These are phyloP conservation scores for Oryza punctata DNA, from an alignment of 176 grass and related monocot species.

Conservation along the genomic window DNA sequence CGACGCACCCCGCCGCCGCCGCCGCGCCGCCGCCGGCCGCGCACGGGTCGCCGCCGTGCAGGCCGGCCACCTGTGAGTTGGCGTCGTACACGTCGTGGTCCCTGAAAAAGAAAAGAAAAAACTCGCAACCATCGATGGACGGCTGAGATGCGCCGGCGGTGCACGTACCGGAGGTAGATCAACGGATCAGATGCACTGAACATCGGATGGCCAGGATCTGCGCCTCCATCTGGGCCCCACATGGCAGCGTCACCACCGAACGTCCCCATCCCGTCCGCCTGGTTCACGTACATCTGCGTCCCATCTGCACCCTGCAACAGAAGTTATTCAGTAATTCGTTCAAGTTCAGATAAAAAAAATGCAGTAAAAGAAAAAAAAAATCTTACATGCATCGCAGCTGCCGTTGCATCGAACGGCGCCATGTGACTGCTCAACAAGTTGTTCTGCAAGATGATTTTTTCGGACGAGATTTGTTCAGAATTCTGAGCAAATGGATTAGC, in stretches of 20 bases:
- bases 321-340: not conserved
- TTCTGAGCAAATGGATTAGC: not conserved
- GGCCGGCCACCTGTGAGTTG: slow-evolving; percentile 42
- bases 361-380: not conserved
- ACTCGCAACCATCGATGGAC: not conserved
- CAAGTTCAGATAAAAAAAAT: not conserved
- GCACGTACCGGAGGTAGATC: slow-evolving; percentile 52
- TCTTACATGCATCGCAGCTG: slow-evolving; percentile 17
- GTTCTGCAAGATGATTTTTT: slow-evolving; percentile 11
- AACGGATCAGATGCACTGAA: slow-evolving; percentile 46
- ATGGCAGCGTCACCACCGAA: slow-evolving; percentile 57
- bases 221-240: slow-evolving; percentile 38
- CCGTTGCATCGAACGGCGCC: slow-evolving; percentile 26
- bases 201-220: slow-evolving; percentile 30
- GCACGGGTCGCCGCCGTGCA: slow-evolving; percentile 40
- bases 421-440: slow-evolving; percentile 39
- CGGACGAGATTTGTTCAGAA: not conserved
- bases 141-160: not conserved
- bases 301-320: slow-evolving; percentile 7
- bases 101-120: slow-evolving; percentile 13
- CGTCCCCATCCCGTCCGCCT: slow-evolving; percentile 26
- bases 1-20: slow-evolving; percentile 12
- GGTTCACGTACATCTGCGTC: slow-evolving; percentile 16
- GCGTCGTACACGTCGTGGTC: slow-evolving; percentile 59
- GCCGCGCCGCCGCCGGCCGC: not conserved